Evolutionary conservation across 1,284 basidiomycete species (phyloP), one percentile per base, ranked within the genome.

Genomic region (Kwoniella shivajii): DNA sequence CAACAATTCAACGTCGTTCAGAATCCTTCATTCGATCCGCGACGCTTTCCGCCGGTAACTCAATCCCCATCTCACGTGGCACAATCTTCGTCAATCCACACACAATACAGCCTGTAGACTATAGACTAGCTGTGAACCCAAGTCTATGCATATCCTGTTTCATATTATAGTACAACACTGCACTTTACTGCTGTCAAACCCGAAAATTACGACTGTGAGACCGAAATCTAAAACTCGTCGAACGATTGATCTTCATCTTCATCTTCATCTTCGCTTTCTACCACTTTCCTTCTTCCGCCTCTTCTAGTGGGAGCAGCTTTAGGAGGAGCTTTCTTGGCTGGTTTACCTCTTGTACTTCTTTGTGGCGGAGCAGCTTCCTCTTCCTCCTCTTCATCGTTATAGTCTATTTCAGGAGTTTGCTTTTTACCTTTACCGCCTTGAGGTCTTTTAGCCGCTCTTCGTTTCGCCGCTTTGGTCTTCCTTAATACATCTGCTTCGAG

Each of bases 401-500:
- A 63, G 13, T 59, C 65, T 22, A 55, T 59, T 13, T 50, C 49
- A 11, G 49, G 39, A 13, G 38, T 47, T 29, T 52, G 50, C 20
- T 54, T 48, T 29, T 52, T 60, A 22, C 48, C 56, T 30, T 57
- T 38, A 10, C 55, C 58, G 49, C 44, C 59, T 16, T 48, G 38
- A 24, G 63, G 54, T 16, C 71, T 56, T 60, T 71, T 75, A 1
- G 73, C 75, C 1, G 74, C 75, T 34, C 84, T 82, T 67, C 87
- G 88, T 79, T 87, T 88, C 3, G 87, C 88, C 9, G 85, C 86
- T 27, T 86, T 86, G 64, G 89, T 90, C 81, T 89, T 89, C 60
- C 85, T 85, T 67, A 87, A 82, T 7, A 90, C 90, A 34, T 88
- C 85, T 63, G 88, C 88, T 79, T 92, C 89, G 39, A 97, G 83